Evolutionary conservation across 1,139 yeast genomes (phyloP).

Genomic region (Torulaspora globosa): DNA sequence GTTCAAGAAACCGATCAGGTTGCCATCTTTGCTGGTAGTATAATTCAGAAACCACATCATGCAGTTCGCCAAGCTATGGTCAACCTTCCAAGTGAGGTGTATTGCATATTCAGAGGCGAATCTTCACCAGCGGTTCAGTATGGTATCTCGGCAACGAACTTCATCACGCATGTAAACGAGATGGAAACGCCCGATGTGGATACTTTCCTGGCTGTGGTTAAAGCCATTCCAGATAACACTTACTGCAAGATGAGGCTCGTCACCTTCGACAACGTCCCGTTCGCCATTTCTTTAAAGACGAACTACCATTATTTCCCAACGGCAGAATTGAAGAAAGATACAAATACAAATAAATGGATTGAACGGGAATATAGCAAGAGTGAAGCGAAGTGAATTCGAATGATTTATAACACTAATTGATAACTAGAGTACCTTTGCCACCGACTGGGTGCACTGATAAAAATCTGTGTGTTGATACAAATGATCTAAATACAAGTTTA

Average conservation of each 20-base stretch:
- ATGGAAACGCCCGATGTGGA: constrained; percentile 64
- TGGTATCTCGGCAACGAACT: constrained; percentile 73
- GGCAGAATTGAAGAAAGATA: constrained; percentile 53
- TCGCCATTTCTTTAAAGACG: constrained; percentile 80
- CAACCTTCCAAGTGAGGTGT: constrained; percentile 75
- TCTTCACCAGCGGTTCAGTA: constrained; percentile 88
- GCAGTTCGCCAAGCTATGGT: constrained; percentile 74
- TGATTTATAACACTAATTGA: neutral
- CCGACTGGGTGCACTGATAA: too few species aligned
- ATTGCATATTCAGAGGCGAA: constrained; percentile 63
- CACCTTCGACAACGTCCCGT: constrained; percentile 79
- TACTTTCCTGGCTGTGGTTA: constrained; percentile 59
- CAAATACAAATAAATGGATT: constrained; percentile 48
- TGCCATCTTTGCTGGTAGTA: constrained; percentile 78
- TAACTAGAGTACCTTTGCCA: too few species aligned
- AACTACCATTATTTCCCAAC: constrained; percentile 92
- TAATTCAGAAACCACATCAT: constrained; percentile 63
- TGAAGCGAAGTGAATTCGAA: constrained; percentile 7
- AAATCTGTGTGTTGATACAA: neutral
- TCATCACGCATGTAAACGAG: constrained; percentile 86
- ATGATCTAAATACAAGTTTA: neutral
- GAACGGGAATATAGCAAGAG: constrained; percentile 39
- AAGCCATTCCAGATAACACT: constrained; percentile 67
- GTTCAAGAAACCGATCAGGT: constrained; percentile 61
- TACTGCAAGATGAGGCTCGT: constrained; percentile 78